phyloP scores from a whole-genome alignment of 176 grass and related monocot genomes.

The Phragmites australis region DNA sequence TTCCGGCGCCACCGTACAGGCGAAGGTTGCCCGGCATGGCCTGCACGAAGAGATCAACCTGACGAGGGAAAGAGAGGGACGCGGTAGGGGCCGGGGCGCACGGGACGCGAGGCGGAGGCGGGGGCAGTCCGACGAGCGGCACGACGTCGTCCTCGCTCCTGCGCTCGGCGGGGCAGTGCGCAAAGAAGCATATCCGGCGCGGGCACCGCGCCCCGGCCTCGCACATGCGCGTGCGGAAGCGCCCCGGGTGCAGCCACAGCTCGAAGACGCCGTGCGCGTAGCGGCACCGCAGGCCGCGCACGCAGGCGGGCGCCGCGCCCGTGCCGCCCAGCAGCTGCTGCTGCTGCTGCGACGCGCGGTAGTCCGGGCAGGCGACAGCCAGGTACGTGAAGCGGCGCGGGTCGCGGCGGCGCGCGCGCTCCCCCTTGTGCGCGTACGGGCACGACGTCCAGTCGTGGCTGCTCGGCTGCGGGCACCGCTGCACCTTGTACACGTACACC shows the following conservation, averaged over 20 bases:
- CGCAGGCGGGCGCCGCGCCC: background rate
- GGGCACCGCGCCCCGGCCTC: background rate
- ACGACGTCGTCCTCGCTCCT: background rate
- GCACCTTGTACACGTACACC: constrained; percentile 72
- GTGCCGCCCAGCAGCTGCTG: too few species aligned
- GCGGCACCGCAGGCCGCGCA: constrained; percentile 12
- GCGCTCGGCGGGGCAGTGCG: constrained; percentile 34
- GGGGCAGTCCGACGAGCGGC: background rate
- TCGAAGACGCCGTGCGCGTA: constrained; percentile 59
- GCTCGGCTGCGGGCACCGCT: constrained; percentile 22
- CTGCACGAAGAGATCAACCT: background rate
- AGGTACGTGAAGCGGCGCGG: constrained; percentile 41
- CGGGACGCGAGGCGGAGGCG: background rate
- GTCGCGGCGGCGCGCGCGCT: constrained; percentile 57
- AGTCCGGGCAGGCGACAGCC: constrained; percentile 45
- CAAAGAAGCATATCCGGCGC: constrained; percentile 60
- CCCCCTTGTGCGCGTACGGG: constrained; percentile 60
- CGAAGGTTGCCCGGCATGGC: background rate
- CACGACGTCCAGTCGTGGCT: constrained; percentile 58
- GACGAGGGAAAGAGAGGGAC: background rate
- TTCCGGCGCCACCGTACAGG: background rate
- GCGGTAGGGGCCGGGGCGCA: too few species aligned
- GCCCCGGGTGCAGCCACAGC: constrained; percentile 52
- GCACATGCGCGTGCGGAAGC: constrained; percentile 56
- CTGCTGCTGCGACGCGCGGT: background rate